phyloP scores from a whole-genome alignment of 2,329 filamentous ascomycete genomes.

The Madurella fahalii region DNA sequence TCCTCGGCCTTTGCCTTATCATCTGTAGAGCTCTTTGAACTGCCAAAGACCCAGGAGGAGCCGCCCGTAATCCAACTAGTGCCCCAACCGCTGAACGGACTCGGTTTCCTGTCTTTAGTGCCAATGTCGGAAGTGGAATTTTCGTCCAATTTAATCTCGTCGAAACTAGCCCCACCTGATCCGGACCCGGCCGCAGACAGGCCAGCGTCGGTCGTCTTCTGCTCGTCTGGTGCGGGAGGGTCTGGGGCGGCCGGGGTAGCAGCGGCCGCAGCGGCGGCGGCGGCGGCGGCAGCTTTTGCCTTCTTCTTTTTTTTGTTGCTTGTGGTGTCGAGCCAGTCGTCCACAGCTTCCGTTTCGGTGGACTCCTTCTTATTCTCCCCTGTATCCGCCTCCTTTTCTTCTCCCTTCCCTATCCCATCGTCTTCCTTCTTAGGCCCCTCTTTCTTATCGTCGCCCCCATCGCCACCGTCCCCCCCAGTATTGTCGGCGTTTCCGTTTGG shows the following conservation, averaged over 20 bases:
- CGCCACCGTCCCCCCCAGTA: conserved; percentile 36
- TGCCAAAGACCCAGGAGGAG: conserved; percentile 39
- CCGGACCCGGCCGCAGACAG: conserved; percentile 22
- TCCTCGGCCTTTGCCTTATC: conserved; percentile 32
- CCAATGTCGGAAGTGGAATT: conserved; percentile 55
- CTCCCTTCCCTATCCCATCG: conserved; percentile 36
- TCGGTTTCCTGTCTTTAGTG: conserved; percentile 39
- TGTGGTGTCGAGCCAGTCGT: conserved; percentile 41
- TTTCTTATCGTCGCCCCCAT: conserved; percentile 32
- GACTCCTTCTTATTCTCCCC: conserved; percentile 32
- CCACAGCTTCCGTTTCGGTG: conserved; percentile 42
- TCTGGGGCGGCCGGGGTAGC: conserved; percentile 25
- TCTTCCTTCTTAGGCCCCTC: conserved; percentile 37
- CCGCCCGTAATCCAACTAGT: conserved; percentile 49
- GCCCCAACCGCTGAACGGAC: conserved; percentile 55
- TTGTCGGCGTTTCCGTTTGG: conserved; percentile 26
- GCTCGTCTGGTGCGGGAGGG: conserved; percentile 24
- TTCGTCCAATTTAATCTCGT: conserved; percentile 66
- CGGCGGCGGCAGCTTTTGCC: conserved; percentile 41
- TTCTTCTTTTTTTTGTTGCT: conserved; percentile 51
- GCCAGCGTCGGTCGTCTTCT: conserved; percentile 23
- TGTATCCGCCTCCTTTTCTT: conserved; percentile 39
- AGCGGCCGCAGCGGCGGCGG: conserved; percentile 24
- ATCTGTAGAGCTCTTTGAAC: conserved; percentile 26
- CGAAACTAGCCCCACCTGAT: conserved; percentile 50